These are phyloP conservation scores for Vitis amurensis DNA, from an alignment of 164 flowering plant species.

Conservation along the genomic window DNA sequence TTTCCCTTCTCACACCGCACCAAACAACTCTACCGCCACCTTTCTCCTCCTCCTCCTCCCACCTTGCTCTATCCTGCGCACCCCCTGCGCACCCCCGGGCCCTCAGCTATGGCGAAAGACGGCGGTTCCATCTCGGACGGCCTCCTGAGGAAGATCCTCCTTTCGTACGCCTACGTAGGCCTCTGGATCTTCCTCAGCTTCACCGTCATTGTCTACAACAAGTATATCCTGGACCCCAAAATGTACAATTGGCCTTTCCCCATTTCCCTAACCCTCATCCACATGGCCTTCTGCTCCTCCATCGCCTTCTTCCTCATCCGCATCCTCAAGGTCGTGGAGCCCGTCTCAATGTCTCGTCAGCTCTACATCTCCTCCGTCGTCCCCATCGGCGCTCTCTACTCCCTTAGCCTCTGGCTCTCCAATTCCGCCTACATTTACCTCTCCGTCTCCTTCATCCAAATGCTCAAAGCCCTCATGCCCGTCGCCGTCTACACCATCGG, in stretches of 20 bases:
- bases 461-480: slow-evolving; percentile 58
- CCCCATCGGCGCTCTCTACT: slow-evolving; percentile 51
- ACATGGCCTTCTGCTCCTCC: slow-evolving; percentile 52
- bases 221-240: slow-evolving; percentile 55
- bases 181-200: slow-evolving; percentile 59
- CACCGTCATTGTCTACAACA: slow-evolving; percentile 61
- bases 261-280: slow-evolving; percentile 56
- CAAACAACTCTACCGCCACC: no score
- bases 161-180: slow-evolving; percentile 47
- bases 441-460: slow-evolving; percentile 56
- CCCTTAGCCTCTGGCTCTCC: slow-evolving; percentile 55
- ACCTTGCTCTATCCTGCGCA: neutral
- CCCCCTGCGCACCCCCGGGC: neutral
- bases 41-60: no score
- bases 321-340: slow-evolving; percentile 43
- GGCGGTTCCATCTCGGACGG: slow-evolving; percentile 42
- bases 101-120: slow-evolving; percentile 14
- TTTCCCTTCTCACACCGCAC: no score
- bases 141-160: slow-evolving; percentile 44
- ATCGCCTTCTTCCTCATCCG: slow-evolving; percentile 47
- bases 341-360: slow-evolving; percentile 42
- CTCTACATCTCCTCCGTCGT: slow-evolving; percentile 50
- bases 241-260: slow-evolving; percentile 58
- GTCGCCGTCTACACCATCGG: slow-evolving; percentile 56
- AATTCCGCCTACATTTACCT: slow-evolving; percentile 56